Percentiles rank a stretch among this genome's conserved stretches.
Evolutionary conservation across 164 flowering plant species (phyloP).

Genomic region (Nelumbo lutea): DNA sequence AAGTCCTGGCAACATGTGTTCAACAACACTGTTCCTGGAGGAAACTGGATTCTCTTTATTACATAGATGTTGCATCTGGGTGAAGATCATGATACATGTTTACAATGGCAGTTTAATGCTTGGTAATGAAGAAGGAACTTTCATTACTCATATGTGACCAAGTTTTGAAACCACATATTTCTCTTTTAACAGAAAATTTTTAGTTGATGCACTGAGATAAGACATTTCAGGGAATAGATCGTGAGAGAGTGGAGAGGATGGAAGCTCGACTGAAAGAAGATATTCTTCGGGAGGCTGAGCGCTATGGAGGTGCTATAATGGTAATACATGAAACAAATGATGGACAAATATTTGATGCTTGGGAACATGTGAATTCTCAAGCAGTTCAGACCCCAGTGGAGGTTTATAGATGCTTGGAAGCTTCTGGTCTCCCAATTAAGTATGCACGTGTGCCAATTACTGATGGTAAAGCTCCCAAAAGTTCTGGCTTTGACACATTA

Average conservation of each 20-base stretch:
- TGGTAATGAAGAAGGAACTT: not conserved
- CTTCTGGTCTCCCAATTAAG: constrained; percentile 77
- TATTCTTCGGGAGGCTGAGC: constrained; percentile 78
- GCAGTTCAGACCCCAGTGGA: constrained; percentile 84
- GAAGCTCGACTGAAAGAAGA: constrained; percentile 91
- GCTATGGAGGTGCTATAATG: constrained; percentile 83
- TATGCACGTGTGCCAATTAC: constrained; percentile 98
- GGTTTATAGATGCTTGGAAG: constrained; percentile 68
- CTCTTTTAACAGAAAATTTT: not conserved
- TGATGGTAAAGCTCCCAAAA: constrained; percentile 98
- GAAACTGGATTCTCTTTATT: not conserved
- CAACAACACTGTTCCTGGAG: not conserved
- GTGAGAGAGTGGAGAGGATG: constrained; percentile 92
- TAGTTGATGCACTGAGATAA: not conserved
- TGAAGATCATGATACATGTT: not conserved
- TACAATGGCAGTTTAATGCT: not conserved
- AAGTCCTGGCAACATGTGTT: not conserved
- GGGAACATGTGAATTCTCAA: constrained; percentile 75
- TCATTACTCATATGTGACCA: not conserved
- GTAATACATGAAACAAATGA: constrained; percentile 90
- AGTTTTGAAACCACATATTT: not conserved
- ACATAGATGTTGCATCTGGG: not conserved
- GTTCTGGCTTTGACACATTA: constrained; percentile 86
- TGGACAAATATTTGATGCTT: constrained; percentile 84
- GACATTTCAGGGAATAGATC: constrained; percentile 71